Evolutionary conservation across 2,329 filamentous ascomycete genomes (phyloP).

Genomic region (Aspergillus sp.): DNA sequence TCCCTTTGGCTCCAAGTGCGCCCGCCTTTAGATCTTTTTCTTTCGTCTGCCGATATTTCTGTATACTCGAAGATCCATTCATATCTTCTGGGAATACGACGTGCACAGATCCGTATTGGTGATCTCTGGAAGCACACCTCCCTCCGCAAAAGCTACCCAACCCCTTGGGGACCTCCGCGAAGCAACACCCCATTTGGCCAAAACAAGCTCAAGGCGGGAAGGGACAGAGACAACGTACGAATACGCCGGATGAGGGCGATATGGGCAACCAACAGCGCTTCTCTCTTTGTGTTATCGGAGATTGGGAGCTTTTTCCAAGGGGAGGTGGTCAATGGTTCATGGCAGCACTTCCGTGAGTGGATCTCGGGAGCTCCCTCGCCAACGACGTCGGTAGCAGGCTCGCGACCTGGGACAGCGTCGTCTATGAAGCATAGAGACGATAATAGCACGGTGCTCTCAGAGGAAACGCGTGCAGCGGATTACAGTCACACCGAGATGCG

Average conservation of each 20-base stretch:
- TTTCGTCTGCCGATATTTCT: conserved; percentile 64
- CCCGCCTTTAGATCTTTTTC: conserved; percentile 79
- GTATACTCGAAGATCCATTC: conserved; percentile 78
- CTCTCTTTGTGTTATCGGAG: conserved; percentile 82
- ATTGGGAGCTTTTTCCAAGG: conserved; percentile 82
- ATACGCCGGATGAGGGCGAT: conserved; percentile 63
- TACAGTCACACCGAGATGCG: conserved; percentile 3
- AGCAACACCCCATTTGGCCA: conserved; percentile 54
- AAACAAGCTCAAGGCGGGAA: conserved; percentile 51
- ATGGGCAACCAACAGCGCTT: conserved; percentile 83
- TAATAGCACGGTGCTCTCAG: conserved; percentile 1
- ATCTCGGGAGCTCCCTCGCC: conserved; percentile 41
- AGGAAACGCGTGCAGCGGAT: conserved; percentile 8
- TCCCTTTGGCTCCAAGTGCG: conserved; percentile 62
- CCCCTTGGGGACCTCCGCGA: conserved; percentile 56
- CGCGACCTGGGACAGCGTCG: conserved; percentile 31
- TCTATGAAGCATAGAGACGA: conserved; percentile 14
- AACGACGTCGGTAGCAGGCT: conserved; percentile 17
- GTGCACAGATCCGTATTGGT: conserved; percentile 74
- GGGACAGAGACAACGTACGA: conserved; percentile 55
- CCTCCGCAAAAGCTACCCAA: conserved; percentile 66
- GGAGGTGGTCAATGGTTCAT: conserved; percentile 73
- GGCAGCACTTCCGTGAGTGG: conserved; percentile 71
- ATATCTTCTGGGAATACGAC: conserved; percentile 75
- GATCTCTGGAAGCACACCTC: conserved; percentile 79